These are phyloP conservation scores for Escovopsis sp. DNA, from an alignment of 2,329 filamentous ascomycete species.

Conservation along the genomic window DNA sequence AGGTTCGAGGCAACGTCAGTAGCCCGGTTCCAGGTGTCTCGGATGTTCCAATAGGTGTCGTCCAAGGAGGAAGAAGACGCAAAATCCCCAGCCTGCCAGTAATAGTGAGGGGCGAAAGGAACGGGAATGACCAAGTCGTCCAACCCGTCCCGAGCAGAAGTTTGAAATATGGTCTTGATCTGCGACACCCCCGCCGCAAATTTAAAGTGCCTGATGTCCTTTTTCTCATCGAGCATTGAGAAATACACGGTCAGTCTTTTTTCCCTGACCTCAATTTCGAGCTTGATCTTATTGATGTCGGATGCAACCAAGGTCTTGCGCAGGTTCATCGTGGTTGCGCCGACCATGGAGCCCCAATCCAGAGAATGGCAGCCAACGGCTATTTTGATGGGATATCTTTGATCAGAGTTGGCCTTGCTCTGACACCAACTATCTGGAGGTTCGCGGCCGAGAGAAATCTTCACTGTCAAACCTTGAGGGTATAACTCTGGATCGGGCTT, in stretches of 20 bases:
- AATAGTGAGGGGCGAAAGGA: constrained; percentile 33
- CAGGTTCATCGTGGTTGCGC: constrained; percentile 40
- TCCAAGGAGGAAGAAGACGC: constrained; percentile 19
- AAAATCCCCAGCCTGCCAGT: constrained; percentile 21
- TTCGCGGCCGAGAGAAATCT: constrained; percentile 1
- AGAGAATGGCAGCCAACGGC: constrained; percentile 30
- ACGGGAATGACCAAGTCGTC: constrained; percentile 33
- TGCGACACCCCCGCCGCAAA: constrained; percentile 30
- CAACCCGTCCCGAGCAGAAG: constrained; percentile 10
- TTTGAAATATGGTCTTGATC: constrained; percentile 28
- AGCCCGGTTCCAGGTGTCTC: constrained; percentile 34
- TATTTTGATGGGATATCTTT: constrained; percentile 20
- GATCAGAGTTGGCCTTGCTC: constrained; percentile 2
- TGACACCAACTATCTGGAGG: constrained; percentile 6
- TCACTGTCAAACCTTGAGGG: constrained; percentile 11
- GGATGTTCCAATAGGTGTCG: constrained; percentile 22
- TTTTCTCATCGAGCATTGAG: constrained; percentile 8
- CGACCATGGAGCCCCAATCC: constrained; percentile 46
- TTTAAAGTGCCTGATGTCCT: constrained; percentile 20
- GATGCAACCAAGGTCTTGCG: constrained; percentile 28
- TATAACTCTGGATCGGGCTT: constrained; percentile 10
- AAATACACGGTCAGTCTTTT: constrained; percentile 19
- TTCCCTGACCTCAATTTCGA: constrained; percentile 17
- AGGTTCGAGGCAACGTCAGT: constrained; percentile 28
- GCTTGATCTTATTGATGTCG: constrained; percentile 7